Base-by-base conservation (phyloP, 2,329 filamentous ascomycete genomes). In the Colletotrichum falcatum region DNA sequence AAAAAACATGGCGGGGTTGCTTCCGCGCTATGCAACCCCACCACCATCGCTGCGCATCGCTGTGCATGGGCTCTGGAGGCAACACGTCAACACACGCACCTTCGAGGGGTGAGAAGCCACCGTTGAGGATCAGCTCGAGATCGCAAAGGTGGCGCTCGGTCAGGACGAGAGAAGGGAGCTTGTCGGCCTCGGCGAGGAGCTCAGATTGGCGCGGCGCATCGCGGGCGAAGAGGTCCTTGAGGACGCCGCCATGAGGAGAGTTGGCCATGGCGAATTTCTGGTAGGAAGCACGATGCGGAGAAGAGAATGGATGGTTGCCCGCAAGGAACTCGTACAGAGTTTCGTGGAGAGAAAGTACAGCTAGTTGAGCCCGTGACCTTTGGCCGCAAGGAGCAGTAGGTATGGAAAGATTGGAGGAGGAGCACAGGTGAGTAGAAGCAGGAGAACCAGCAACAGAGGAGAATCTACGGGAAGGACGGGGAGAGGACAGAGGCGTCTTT, bases 101-200 rank as follows among this genome's bases (percentile, higher is more conserved):
- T 90, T 99, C 95, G 49, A 99, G 90, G 70, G 96, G 96, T 74
- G 95, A 98, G 87, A 99, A 99, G 75, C 96, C 96, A 81, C 96
- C 96, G 83, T 94, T 98, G 82, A 99, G 91, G 79, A 99, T 94
- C 83, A 99, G 85, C 85, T 99, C 96, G 75, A 99, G 88, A 88
- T 99, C 96, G 84, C 96, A 99, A 60, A 99, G 91, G 84, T 99
- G 96, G 78, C 96, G 91, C 88, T 99, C 96, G 61, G 89, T 92
- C 75, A 99, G 90, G 71, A 92, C 85, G 75, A 99, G 87, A 46
- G 95, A 93, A 46, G 94, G 94, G 55, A 98, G 90, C 39, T 80
- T 91, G 87, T 97, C 95, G 51, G 95, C 93, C 85, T 99, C 96
- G 56, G 88, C 89, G 66, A 86, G 85, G 73, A 99, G 92, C 85